Evolutionary conservation across 352 stramenopile species (phyloP), one percentile per base, ranked within the genome.

Genomic region (Pythium phragmitis): DNA sequence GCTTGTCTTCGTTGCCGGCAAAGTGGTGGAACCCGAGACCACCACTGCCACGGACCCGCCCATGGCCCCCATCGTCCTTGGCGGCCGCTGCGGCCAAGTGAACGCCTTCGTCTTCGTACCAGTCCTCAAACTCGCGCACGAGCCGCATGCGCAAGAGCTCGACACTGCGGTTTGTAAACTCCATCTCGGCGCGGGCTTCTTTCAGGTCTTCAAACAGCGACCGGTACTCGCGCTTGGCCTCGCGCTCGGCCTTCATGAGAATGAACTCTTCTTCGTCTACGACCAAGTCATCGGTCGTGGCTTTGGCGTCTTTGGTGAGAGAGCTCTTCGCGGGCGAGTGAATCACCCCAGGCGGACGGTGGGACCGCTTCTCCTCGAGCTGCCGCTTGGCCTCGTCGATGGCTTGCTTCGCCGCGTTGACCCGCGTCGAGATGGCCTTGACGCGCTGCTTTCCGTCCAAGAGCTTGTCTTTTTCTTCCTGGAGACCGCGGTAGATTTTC

Each of bases 191-290:
- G 37, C 82, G 87, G 9, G 77, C 83, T n/a, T 94, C 83, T 60
- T 93, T 94, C 26, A 94, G 76, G 41, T 90, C 82, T 57, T 94
- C 85, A 54, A 91, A 94, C n/a, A 92, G 72, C 21, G 78, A 82
- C 5, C 80, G 75, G 57, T 96, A 94, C 51, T 90, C 86, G 11
- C 88, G 85, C 64, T 97, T 97, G 5, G 85, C 85, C 50, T 95
- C 85, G 19, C 86, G 82, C 56, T 95, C 87, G 9, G 80, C 63
- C 21, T 80, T 91, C 82, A 96, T 92, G 14, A 96, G 60, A 12
- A 92, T 68, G 53, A 96, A 98, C 63, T 98, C 92, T 70, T 98
- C 92, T 65, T 97, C 91, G 56, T 97, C 92, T 21, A 98, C 86
- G 33, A 97, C 75, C 52, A 95, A 66, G 13, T 80, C 47, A 21